Base-by-base conservation (phyloP, 2,329 filamentous ascomycete genomes). In the Tolypocladium ophioglossoides region DNA sequence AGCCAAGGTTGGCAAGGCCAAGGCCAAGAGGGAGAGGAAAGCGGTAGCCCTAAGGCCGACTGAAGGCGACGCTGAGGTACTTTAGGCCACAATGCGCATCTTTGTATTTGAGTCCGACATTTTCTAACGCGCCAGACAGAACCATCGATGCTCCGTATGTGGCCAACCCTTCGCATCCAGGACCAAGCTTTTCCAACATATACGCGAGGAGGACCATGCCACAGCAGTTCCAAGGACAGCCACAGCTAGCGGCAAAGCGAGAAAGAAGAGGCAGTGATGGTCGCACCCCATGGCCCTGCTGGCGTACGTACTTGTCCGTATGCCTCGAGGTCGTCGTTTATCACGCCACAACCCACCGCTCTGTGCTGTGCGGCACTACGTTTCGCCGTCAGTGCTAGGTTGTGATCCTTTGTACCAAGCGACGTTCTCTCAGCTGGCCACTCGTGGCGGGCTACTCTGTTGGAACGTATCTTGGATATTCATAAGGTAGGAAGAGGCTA, bases 121-220 rank as follows among this genome's bases (percentile, higher is more conserved):
- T 20, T 32, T 34, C 44, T 48, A 20, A 48, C 18, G 6, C n/a
- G 16, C 18, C 18, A 4, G 27, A 27, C 20, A 49, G 51, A 51
- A 74, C 68, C 68, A 77, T 53, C 69, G 59, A 54, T 80, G 78
- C 60, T 63, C 68, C 30, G 67, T 72, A 18, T 82, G 79, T 59
- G 64, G 69, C 3, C 69, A 71, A 55, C 58, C 55, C 1, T 82
- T 80, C 54, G 59, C 80, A 0, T 89, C 86, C 1, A 85, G 83
- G 60, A 86, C 81, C 7, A 84, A 83, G 59, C 70, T 95, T 20
- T 92, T 92, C 66, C 74, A 79, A 52, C 90, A 95, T 67, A 77
- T 94, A 55, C 80, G 82, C 57, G 78, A 84, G 11, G 70, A 80
- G 20, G 72, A 72, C 11, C 88, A 94, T 71, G 86, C 85, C 7